These are phyloP conservation scores for Lodderomyces margitis DNA, from an alignment of 1,139 yeast species.

Conservation along the genomic window DNA sequence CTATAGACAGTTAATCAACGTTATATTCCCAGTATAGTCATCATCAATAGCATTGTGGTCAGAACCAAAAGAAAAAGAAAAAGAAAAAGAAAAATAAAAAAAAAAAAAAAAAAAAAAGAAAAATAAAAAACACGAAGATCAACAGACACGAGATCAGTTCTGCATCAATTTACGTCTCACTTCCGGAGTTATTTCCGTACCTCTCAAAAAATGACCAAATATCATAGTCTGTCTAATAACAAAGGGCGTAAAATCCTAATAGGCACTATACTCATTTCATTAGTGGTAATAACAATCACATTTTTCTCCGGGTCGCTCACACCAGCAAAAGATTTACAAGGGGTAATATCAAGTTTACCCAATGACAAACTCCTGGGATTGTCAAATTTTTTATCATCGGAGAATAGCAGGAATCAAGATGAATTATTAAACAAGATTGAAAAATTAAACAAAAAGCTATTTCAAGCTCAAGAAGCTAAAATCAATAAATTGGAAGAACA, in stretches of 20 bases:
- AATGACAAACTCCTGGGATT: slow-evolving; percentile 38
- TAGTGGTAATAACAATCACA: slow-evolving; percentile 6
- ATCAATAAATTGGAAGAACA: slow-evolving; percentile 35
- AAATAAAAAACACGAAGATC: not conserved
- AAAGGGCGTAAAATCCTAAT: slow-evolving; percentile 5
- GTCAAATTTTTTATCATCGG: slow-evolving; percentile 32
- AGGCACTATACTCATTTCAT: slow-evolving; percentile 2
- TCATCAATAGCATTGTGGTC: too few relatives aligned
- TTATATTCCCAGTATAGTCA: too few relatives aligned
- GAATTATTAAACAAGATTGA: slow-evolving; percentile 36
- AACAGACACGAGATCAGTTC: not conserved
- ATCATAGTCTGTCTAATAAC: slow-evolving; percentile 1
- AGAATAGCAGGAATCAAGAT: slow-evolving; percentile 39
- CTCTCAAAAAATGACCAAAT: slow-evolving; percentile 7
- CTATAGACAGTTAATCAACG: too few relatives aligned
- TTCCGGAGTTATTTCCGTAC: not conserved
- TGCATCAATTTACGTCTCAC: not conserved
- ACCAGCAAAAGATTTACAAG: slow-evolving; percentile 30
- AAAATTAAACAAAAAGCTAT: slow-evolving; percentile 29
- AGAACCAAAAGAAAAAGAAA: too few relatives aligned
- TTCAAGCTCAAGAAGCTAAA: slow-evolving; percentile 36
- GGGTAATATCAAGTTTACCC: slow-evolving; percentile 34
- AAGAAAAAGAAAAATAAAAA: too few relatives aligned
- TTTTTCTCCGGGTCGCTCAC: slow-evolving; percentile 9
- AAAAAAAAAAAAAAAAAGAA: too few relatives aligned